These are phyloP conservation scores for Fusarium buxicola DNA, from an alignment of 2,329 filamentous ascomycete genomes.

Conservation along the genomic window DNA sequence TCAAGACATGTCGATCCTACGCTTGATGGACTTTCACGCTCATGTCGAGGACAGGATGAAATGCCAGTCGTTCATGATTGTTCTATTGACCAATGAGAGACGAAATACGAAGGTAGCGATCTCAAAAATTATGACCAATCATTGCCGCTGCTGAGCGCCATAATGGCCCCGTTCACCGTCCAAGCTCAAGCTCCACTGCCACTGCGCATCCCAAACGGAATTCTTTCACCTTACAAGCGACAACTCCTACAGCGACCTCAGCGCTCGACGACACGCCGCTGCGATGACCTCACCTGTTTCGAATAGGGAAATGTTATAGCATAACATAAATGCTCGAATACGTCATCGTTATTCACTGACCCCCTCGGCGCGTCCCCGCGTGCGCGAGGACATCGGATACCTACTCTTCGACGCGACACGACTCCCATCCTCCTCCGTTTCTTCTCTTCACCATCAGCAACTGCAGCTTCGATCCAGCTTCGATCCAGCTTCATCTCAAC, in stretches of 20 bases:
- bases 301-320: not conserved
- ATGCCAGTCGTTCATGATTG: no score
- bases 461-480: conserved; percentile 16
- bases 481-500: conserved; percentile 13
- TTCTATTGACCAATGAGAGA: conserved; percentile 10
- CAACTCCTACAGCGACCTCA: conserved; percentile 11
- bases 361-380: conserved; percentile 12
- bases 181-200: conserved; percentile 1
- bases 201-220: conserved; percentile 9
- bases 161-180: conserved; percentile 8
- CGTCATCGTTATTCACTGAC: conserved; percentile 2
- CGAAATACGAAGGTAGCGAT: not conserved
- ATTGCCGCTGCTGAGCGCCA: not conserved
- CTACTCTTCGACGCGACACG: conserved; percentile 10
- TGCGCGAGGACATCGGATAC: conserved; percentile 7
- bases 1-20: not conserved
- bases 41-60: not conserved
- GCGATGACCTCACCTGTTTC: conserved; percentile 24
- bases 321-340: not conserved
- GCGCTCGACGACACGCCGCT: conserved; percentile 3
- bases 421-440: conserved; percentile 6
- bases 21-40: not conserved
- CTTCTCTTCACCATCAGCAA: conserved; percentile 19
- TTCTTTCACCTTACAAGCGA: conserved; percentile 18
- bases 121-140: conserved; percentile 6